phyloP scores from a whole-genome alignment of 2,329 filamentous ascomycete species.

The Fusarium goolgardi region DNA sequence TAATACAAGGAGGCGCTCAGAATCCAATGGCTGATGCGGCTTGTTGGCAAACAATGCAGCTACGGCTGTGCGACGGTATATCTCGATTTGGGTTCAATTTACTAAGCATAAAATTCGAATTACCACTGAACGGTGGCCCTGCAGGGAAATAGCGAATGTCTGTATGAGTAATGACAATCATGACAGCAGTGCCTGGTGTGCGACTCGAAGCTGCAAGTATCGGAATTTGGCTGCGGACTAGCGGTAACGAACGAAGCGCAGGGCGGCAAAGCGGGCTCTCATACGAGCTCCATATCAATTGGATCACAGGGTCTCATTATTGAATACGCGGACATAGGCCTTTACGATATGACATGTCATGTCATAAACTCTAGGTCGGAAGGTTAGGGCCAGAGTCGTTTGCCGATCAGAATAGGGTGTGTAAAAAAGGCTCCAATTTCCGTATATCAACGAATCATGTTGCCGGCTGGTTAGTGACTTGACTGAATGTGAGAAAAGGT shows the following conservation, averaged over 20 bases:
- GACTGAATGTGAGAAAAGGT: background rate
- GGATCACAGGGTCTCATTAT: background rate
- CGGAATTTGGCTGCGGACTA: conserved; percentile 4
- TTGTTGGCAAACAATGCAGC: background rate
- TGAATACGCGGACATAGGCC: background rate
- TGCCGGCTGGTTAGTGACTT: background rate
- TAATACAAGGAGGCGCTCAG: conserved; percentile 11
- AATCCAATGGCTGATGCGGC: background rate
- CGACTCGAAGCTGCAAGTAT: background rate
- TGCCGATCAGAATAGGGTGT: background rate
- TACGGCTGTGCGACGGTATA: background rate
- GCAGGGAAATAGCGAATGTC: background rate
- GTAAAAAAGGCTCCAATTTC: conserved; percentile 15
- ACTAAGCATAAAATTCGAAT: background rate
- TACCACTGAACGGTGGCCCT: background rate
- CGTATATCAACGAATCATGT: conserved; percentile 33
- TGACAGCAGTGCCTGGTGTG: background rate
- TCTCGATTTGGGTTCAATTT: background rate
- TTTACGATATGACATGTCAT: background rate
- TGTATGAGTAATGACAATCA: background rate
- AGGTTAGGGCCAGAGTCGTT: background rate
- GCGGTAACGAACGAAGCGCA: conserved; percentile 7
- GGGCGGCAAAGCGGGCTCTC: background rate
- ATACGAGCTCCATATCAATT: background rate
- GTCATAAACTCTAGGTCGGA: background rate